These are phyloP conservation scores for Boletus reticuloceps DNA, from an alignment of 768 basidiomycete genomes.

Conservation along the genomic window DNA sequence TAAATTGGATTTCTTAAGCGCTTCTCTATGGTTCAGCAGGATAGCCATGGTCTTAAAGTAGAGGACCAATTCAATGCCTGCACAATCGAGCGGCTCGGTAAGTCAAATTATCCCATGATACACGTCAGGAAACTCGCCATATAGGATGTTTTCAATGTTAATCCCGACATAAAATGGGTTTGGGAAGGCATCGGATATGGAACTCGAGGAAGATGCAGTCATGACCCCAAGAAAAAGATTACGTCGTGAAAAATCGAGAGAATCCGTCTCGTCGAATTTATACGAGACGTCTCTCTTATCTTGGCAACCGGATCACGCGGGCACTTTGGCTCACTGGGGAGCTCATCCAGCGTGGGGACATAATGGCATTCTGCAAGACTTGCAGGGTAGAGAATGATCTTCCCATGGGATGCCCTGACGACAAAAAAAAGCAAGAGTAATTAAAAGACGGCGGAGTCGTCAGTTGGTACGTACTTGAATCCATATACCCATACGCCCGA, in stretches of 20 bases:
- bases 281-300: too few relatives aligned
- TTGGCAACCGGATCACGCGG: background rate
- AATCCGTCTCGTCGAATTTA: too few relatives aligned
- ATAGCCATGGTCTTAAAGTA: conserved; percentile 22
- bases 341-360: background rate
- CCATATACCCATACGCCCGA: too few relatives aligned
- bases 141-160: conserved; percentile 17
- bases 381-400: background rate
- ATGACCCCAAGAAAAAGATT: background rate
- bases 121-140: conserved; percentile 11
- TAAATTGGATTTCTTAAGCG: conserved; percentile 2
- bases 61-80: conserved; percentile 22
- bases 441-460: too few relatives aligned
- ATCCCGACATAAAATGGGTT: conserved; percentile 15
- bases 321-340: background rate
- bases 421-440: background rate
- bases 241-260: too few relatives aligned
- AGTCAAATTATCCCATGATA: background rate
- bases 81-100: background rate
- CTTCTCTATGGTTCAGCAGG: conserved; percentile 5
- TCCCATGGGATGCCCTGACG: background rate
- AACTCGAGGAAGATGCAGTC: background rate
- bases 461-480: background rate
- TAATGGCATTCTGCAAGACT: background rate
- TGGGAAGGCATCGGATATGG: conserved; percentile 1